These are phyloP conservation scores for Ceratobasidium sp. DNA, from an alignment of 1,284 basidiomycete genomes.

Conservation along the genomic window DNA sequence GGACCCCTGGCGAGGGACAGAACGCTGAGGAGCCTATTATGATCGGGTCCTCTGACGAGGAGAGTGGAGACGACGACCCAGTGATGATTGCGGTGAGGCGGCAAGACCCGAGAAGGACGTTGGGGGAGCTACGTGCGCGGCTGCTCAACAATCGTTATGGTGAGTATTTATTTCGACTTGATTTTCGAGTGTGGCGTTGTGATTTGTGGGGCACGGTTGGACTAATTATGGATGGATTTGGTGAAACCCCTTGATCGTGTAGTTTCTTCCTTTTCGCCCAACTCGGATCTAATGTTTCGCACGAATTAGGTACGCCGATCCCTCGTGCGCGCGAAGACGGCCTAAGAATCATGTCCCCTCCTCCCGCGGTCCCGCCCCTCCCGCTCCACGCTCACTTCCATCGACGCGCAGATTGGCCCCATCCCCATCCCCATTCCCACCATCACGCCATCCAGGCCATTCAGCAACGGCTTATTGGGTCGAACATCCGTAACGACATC, in stretches of 20 bases:
- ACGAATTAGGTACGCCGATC: constrained; percentile 25
- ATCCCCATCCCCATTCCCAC: neutral
- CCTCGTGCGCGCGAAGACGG: constrained; percentile 19
- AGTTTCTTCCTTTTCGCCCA: neutral
- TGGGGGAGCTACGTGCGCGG: constrained; percentile 12
- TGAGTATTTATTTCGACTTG: neutral
- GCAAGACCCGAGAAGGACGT: neutral
- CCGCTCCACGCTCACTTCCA: neutral
- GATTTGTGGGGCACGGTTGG: neutral
- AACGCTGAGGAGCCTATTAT: constrained; percentile 31
- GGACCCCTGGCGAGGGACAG: neutral
- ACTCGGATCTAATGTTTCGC: neutral
- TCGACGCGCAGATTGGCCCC: constrained; percentile 5
- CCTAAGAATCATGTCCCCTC: constrained; percentile 23
- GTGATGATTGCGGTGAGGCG: too few species aligned
- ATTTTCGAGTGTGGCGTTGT: neutral
- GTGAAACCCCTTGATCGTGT: neutral
- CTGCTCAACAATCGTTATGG: constrained; percentile 5
- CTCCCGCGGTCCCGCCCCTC: neutral
- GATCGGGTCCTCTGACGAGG: constrained; percentile 33
- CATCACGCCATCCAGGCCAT: neutral
- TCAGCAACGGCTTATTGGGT: neutral
- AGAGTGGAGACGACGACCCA: neutral
- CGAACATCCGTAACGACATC: neutral
- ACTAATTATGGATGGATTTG: neutral